Base-by-base conservation (phyloP, 2,329 filamentous ascomycete genomes). In the Madurella fahalii region DNA sequence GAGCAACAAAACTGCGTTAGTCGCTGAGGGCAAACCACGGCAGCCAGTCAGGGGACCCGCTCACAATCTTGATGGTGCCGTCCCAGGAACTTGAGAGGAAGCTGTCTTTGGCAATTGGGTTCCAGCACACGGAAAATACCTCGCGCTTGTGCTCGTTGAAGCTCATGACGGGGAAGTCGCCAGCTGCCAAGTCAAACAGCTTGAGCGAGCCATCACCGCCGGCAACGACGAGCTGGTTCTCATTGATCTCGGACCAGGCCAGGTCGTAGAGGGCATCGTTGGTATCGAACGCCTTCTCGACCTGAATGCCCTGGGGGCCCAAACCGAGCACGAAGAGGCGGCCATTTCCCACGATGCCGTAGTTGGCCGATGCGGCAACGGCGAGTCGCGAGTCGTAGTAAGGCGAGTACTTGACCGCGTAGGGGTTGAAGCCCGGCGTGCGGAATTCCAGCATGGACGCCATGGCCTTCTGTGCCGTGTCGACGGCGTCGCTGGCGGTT, bases 231-330 rank as follows among this genome's bases (percentile, higher is more conserved):
- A 96, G 77, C 74, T 99, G 94, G 72, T 94, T 95, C 75, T 96
- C 93, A 75, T 99, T 92, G 63, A 90, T 83, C 75, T 99, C 94
- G 16, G 91, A 96, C 91, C 94, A 97, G 25, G 92, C 83, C 50
- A 94, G 79, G 73, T 99, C 94, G 72, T 95, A 99, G 61, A 97
- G 86, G 43, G 92, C 89, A 71, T 99, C 94, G 76, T 97, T 95
- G 11, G 94, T 99, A 67, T 96, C 93, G 75, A 93, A 99, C 85
- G 82, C 87, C 78, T 94, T 95, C 70, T 95, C 85, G 47, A 90
- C 83, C 51, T 88, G 84, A 54, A 96, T 87, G 9, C 94, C 94
- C 57, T 89, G 83, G 0, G 90, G 80, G 3, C 90, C 95, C 60
- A 99, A 74, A 31, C 86, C 87, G 25, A 97, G 78, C 54, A 93